These are phyloP conservation scores for Hypomyces rosellus DNA, from an alignment of 2,329 filamentous ascomycete species.

Conservation along the genomic window DNA sequence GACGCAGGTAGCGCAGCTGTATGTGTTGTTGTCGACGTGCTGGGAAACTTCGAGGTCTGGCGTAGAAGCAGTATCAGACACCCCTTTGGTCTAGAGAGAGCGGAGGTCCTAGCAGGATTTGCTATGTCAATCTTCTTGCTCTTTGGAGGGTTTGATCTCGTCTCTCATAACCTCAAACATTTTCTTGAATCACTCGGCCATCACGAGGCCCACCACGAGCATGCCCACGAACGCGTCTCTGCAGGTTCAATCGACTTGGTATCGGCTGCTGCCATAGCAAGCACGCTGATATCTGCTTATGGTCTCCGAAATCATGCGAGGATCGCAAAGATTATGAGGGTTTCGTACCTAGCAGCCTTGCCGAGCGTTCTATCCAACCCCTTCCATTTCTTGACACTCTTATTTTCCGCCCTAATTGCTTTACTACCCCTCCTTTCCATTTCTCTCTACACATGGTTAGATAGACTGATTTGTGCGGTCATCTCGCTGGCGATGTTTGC, in stretches of 20 bases:
- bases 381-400: constrained; percentile 88
- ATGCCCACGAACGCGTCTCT: constrained; percentile 59
- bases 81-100: constrained; percentile 86
- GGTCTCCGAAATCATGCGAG: constrained; percentile 84
- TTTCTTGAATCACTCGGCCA: constrained; percentile 59
- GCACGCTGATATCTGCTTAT: constrained; percentile 80
- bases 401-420: constrained; percentile 74
- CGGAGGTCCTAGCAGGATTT: constrained; percentile 90
- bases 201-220: constrained; percentile 67
- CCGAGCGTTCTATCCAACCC: constrained; percentile 89
- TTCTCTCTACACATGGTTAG: constrained; percentile 75
- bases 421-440: constrained; percentile 76
- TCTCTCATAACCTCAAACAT: constrained; percentile 90
- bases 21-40: constrained; percentile 86
- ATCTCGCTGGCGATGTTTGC: constrained; percentile 86
- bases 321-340: constrained; percentile 85
- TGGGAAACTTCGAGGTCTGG: constrained; percentile 98
- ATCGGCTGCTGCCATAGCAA: constrained; percentile 71
- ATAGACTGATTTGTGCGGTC: constrained; percentile 71
- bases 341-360: constrained; percentile 73
- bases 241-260: constrained; percentile 76
- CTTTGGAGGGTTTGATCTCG: constrained; percentile 95
- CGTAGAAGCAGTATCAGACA: constrained; percentile 85
- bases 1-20: constrained; percentile 88
- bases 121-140: constrained; percentile 92